Base-by-base conservation (phyloP, 805 yeast genomes). In the Lachancea mirantina region DNA sequence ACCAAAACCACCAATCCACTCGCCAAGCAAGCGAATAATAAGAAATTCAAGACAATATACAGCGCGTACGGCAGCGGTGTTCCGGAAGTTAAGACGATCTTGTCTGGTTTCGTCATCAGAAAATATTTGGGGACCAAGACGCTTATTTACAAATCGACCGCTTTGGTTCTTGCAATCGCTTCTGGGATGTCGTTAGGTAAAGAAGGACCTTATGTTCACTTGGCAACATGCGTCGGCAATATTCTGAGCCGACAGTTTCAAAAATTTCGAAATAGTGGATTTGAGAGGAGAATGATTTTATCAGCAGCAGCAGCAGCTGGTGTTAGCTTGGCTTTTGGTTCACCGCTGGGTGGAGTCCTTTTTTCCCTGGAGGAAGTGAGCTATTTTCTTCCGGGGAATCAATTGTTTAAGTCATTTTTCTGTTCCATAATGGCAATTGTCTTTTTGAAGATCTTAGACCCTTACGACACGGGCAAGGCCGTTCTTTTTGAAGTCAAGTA, bases 121-220 rank as follows among this genome's bases (percentile, higher is more conserved):
- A 52, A 64, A 25, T 74, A 68, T 42, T 50, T 74, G 22, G 78
- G 80, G 4, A 52, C 68, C 2, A 64, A 67, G 41, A 72, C 80
- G 0, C 57, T 74, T 6, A 23, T 72, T 15, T 57, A 69, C 37
- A 74, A 74, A 47, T 59, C 74, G 0, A 38, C 59, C 2, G 71
- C 74, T 0, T 52, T 74, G 16, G 58, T 72, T 2, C 60, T 72
- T 22, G 70, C 77, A 3, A 71, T 74, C 23, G 73, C 78, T 0
- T 70, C 77, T 0, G 80, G 80, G 2, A 57, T 74, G 58, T 53
- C 70, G 8, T 52, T 74, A 7, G 80, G 80, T 1, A 74, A 74
- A 49, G 80, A 74, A 38, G 80, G 80, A 3, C 80, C 80, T 0
- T 74, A 65, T 45, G 80, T 74, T 14, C 80, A 74, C 49, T 59